Base-by-base conservation (phyloP, 2,329 filamentous ascomycete genomes). In the Fusarium staphyleae region DNA sequence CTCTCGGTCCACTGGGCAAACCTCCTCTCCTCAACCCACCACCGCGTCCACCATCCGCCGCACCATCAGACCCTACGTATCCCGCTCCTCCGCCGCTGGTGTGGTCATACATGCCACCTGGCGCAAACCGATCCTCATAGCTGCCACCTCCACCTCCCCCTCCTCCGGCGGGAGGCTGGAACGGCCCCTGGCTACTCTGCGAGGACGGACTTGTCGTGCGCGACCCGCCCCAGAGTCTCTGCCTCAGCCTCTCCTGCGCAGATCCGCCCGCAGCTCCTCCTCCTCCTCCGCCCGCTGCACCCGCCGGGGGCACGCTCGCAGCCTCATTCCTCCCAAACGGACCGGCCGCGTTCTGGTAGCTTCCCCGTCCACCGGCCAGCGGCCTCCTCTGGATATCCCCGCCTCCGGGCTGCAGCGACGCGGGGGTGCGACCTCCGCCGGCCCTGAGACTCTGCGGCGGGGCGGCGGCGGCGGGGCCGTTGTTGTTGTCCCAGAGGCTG, bases 191-290 rank as follows among this genome's bases (percentile, higher is more conserved):
- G 11, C 57, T 63, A 30, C 58, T 58, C 16, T 67, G 66, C 14
- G 73, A 70, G 18, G 76, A 75, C 8, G 85, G 84, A 60, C 85
- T 87, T 40, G 78, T 77, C 35, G 82, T 83, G 61, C 82, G 79
- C 16, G 83, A 74, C 5, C 79, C 80, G 24, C 84, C 86, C 81
- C 91, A 91, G 37, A 96, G 76, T 57, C 90, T 79, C 66, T 92
- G 90, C 69, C 91, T 90, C 65, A 97, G 77, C 63, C 90, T 81
- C 66, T 96, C 90, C 75, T 96, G 90, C 43, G 91, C 91, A 15
- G 87, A 85, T 9, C 22, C 22, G 3, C 22, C 22, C 8, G 22
- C 22, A 8, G 5, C 22, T 28, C 79, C 79, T 3, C 79, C 76
- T 42, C 69, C 71, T 28, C 52, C 68, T 59, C 66, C 60, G 1